Conservation (phyloP, 768 basidiomycete genomes). For the Boletellus ananiceps region DNA sequence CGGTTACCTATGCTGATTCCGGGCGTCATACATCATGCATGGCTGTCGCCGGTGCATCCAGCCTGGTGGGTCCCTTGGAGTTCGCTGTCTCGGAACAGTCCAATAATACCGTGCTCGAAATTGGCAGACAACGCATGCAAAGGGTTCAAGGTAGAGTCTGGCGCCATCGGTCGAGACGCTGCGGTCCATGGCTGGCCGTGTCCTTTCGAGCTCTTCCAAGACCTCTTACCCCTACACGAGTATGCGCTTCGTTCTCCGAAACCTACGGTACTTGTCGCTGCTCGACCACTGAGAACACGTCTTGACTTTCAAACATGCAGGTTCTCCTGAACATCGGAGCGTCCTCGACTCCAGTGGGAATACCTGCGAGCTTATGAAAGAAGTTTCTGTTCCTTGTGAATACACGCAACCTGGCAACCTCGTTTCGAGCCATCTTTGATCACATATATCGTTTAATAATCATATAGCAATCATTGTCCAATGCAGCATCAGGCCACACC, state of each 20-base stretch:
- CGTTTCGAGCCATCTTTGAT: not conserved
- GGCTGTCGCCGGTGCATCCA: too few relatives aligned
- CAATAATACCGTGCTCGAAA: not conserved
- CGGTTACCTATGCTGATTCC: not conserved
- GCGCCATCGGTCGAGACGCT: not conserved
- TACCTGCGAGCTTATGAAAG: not conserved
- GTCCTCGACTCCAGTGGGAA: not conserved
- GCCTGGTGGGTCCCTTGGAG: too few relatives aligned
- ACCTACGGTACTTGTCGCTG: not conserved
- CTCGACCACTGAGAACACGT: not conserved
- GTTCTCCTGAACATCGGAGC: not conserved
- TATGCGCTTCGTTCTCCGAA: not conserved
- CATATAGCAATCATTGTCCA: too few relatives aligned
- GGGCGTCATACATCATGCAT: not conserved
- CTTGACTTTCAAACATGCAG: not conserved
- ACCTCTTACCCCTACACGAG: not conserved
- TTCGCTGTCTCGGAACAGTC: too few relatives aligned
- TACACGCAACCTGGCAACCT: not conserved
- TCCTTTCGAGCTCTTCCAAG: slow-evolving; percentile 4
- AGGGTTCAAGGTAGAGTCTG: not conserved
- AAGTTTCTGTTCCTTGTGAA: not conserved
- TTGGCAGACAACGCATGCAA: slow-evolving; percentile 2
- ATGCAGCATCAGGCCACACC: too few relatives aligned
- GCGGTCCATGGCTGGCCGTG: not conserved
- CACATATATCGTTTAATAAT: too few relatives aligned